A percentile compares a stretch with the other conserved stretches of the same genome.
These are phyloP conservation scores for Ophiostoma populinum DNA, from an alignment of 2,329 filamentous ascomycete genomes.

Conservation along the genomic window DNA sequence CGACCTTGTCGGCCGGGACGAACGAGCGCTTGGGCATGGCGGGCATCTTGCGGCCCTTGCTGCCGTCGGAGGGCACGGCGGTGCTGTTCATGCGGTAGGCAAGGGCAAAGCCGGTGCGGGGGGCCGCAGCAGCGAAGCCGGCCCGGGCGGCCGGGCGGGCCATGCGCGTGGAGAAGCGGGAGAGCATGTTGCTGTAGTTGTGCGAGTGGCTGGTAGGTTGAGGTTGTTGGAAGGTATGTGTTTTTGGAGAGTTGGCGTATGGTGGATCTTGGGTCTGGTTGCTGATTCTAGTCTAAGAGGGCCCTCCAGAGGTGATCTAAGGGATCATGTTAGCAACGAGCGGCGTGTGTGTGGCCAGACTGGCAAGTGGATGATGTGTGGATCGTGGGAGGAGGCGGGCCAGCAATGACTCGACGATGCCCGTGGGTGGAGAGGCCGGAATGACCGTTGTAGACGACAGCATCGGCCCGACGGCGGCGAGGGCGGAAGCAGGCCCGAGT, in stretches of 20 bases:
- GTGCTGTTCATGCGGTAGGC: constrained; percentile 17
- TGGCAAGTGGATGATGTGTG: too few species aligned
- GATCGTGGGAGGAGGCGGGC: too few species aligned
- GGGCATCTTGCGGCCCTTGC: constrained; percentile 53
- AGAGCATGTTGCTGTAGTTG: constrained; percentile 31
- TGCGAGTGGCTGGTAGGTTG: constrained; percentile 14
- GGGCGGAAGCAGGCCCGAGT: neutral
- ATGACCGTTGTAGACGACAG: neutral
- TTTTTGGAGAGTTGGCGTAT: constrained; percentile 6
- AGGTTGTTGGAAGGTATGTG: neutral
- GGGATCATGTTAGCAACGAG: constrained; percentile 6
- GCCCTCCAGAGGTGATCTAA: constrained; percentile 38
- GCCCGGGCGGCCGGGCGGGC: constrained; percentile 25
- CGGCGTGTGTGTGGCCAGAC: too few species aligned
- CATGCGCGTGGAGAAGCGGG: constrained; percentile 34
- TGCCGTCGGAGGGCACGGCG: constrained; percentile 41
- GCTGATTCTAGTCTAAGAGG: constrained; percentile 27
- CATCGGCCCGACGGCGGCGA: neutral
- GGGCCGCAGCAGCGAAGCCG: constrained; percentile 12
- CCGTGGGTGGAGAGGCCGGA: too few species aligned
- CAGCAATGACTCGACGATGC: too few species aligned
- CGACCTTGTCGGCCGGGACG: constrained; percentile 45
- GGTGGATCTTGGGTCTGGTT: constrained; percentile 7
- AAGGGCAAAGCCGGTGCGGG: constrained; percentile 23
- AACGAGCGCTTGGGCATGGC: constrained; percentile 38